These are phyloP conservation scores for Macrolepiota dolichaula DNA, from an alignment of 768 basidiomycete species.

Conservation along the genomic window DNA sequence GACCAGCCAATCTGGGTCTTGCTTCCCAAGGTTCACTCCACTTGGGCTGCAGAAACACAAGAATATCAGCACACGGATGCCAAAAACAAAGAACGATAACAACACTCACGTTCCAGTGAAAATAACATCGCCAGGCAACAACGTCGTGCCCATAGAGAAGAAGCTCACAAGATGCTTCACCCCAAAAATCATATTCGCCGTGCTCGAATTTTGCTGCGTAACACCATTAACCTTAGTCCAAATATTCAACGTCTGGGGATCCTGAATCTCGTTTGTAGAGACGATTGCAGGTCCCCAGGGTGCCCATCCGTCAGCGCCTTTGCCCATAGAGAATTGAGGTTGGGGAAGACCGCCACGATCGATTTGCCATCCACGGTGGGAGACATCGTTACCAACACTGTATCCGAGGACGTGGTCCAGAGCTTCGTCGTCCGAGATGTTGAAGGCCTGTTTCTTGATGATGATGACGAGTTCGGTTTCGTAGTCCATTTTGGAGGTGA, in stretches of 20 bases:
- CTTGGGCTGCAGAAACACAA: conserved; percentile 22
- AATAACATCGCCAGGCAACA: conserved; percentile 39
- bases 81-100: neutral
- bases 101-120: conserved; percentile 38
- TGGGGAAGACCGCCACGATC: conserved; percentile 38
- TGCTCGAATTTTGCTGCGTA: conserved; percentile 34
- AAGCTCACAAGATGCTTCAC: conserved; percentile 37
- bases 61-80: neutral
- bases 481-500: conserved; percentile 39
- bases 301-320: conserved; percentile 40
- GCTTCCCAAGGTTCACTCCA: conserved; percentile 31
- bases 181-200: conserved; percentile 39
- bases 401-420: conserved; percentile 41
- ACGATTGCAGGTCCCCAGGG: conserved; percentile 39
- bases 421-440: conserved; percentile 38
- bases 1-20: conserved; percentile 30
- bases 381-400: conserved; percentile 37
- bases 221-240: conserved; percentile 39
- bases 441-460: conserved; percentile 38
- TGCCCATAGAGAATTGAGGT: conserved; percentile 41
- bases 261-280: conserved; percentile 31
- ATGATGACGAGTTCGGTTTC: conserved; percentile 39
- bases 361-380: conserved; percentile 42
- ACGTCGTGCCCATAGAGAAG: conserved; percentile 42
- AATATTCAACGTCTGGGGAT: conserved; percentile 37